These are phyloP conservation scores for Persicaria tinctoria DNA, from an alignment of 148 eudicot genomes.

Conservation along the genomic window DNA sequence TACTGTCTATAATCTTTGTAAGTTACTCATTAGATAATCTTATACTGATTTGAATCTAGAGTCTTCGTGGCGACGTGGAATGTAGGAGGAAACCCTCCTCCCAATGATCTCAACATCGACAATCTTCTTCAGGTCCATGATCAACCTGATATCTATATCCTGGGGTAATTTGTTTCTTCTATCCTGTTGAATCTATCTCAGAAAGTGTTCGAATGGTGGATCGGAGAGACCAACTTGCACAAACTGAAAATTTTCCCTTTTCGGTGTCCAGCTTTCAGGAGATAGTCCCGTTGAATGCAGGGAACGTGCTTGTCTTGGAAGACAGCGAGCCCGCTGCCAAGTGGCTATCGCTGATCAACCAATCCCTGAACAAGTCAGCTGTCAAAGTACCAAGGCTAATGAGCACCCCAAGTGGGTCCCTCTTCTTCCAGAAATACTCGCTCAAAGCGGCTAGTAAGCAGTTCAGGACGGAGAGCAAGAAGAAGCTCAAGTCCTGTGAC, in stretches of 20 bases:
- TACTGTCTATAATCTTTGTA: background rate
- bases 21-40: background rate
- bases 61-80: slow-evolving; percentile 71
- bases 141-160: slow-evolving; percentile 51
- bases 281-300: slow-evolving; percentile 70
- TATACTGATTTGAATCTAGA: slow-evolving; percentile 19
- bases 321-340: slow-evolving; percentile 65
- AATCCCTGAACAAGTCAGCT: slow-evolving; percentile 36
- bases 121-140: slow-evolving; percentile 45
- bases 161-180: slow-evolving; percentile 38
- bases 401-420: slow-evolving; percentile 23
- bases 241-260: background rate
- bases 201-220: background rate
- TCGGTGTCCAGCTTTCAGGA: slow-evolving; percentile 48
- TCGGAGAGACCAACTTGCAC: background rate
- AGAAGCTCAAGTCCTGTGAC: slow-evolving; percentile 53
- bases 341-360: slow-evolving; percentile 55
- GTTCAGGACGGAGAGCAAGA: slow-evolving; percentile 46
- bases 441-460: slow-evolving; percentile 54
- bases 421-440: slow-evolving; percentile 45
- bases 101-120: slow-evolving; percentile 41
- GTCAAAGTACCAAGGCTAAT: slow-evolving; percentile 9
- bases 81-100: slow-evolving; percentile 63
- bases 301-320: slow-evolving; percentile 63
- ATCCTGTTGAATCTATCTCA: background rate